These are phyloP conservation scores for Umbilicaria muhlenbergii DNA, from an alignment of 495 filamentous ascomycete species.

Conservation along the genomic window DNA sequence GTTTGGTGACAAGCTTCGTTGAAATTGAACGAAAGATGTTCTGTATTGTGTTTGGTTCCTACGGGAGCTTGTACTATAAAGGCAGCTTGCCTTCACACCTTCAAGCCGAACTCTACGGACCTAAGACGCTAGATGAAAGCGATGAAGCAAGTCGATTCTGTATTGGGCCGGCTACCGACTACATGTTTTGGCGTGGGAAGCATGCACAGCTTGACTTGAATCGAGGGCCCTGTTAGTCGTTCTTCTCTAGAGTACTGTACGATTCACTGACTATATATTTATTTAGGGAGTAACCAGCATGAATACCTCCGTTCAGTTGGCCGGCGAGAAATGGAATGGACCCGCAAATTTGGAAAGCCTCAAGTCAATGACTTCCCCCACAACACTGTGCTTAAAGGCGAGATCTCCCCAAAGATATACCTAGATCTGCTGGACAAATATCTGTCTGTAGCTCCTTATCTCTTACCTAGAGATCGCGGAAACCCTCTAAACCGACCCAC, in stretches of 20 bases:
- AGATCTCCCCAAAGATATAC: constrained; percentile 6
- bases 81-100: constrained; percentile 10
- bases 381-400: constrained; percentile 13
- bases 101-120: background rate
- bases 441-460: constrained; percentile 13
- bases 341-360: constrained; percentile 10
- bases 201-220: constrained; percentile 13
- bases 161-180: constrained; percentile 22
- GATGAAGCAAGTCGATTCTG: constrained; percentile 16
- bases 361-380: constrained; percentile 11
- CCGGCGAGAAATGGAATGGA: constrained; percentile 13
- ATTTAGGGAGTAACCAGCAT: background rate
- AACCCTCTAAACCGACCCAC: constrained; percentile 8
- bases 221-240: constrained; percentile 24
- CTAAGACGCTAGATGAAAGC: constrained; percentile 3
- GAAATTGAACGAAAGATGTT: constrained; percentile 24
- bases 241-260: too few species aligned
- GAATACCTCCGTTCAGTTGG: constrained; percentile 5
- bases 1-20: constrained; percentile 23
- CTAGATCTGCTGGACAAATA: constrained; percentile 15
- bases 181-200: constrained; percentile 25
- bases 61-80: constrained; percentile 25
- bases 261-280: too few species aligned
- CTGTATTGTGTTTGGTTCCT: constrained; percentile 18
- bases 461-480: constrained; percentile 6